Base-by-base conservation (phyloP, 192 early-diverging fungal species). In the Backusella sp. region DNA sequence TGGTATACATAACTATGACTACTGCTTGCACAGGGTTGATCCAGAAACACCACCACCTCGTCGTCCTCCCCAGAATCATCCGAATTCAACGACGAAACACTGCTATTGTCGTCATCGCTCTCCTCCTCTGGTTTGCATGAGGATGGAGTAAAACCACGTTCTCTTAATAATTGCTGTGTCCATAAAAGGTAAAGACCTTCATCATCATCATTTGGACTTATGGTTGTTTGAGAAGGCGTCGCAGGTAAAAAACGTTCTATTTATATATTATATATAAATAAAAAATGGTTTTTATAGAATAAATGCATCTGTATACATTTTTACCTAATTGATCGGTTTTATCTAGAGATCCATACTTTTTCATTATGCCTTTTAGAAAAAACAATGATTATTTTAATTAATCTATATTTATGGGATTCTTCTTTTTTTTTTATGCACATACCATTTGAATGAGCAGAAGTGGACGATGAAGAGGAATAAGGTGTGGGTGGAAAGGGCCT, bases 161-260 rank as follows among this genome's bases (percentile, higher is more conserved):
- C 73, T 32, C 65, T 39, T 15, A 79, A 26, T 14, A 73, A 37
- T 39, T 73, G 65, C 8, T 79, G 77, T 17, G 72, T 79, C 67
- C 67, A 79, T 39, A 74, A 52, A 41, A 79, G 72, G 41, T 79
- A 79, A 14, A 74, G 36, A 36, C 73, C 68, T 59, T 79, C 77
- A 37, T 79, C 73, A 34, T 74, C 66, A 53, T 67, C 65, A 53
- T 77, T 42, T 41, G 32, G 53, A 69, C 68, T 62, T 17, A 71
- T 28, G 5, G 52, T 44, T 1, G 76, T 59, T 44, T 37, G 34
- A 26, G 68, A 35, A 69, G 68, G 66, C 36, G 66, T 62, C 9
- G 56, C 56, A 62, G 56, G 56, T 62, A 62, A 26, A 14, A 62
- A 62, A 28, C 56, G 56, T 62, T 62, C 56, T 62, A 59, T 56